Percentiles rank a stretch among this genome's conserved stretches.
Conservation (phyloP, 2,329 filamentous ascomycete genomes). For the Cytospora piceicola region DNA sequence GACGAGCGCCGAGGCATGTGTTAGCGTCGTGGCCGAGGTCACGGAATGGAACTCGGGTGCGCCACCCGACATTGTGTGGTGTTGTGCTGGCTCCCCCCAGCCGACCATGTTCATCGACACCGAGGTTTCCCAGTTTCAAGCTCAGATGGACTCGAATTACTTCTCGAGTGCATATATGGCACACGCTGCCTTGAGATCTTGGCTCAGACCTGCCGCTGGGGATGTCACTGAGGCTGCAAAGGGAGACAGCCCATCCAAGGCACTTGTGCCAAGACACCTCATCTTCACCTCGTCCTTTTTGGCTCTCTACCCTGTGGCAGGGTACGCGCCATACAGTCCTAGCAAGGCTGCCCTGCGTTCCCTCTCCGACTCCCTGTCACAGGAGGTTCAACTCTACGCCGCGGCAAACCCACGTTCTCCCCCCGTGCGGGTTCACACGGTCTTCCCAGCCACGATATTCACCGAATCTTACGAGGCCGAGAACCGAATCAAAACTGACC, state of each 20-base stretch:
- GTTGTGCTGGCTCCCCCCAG: constrained; percentile 66
- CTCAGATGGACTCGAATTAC: constrained; percentile 47
- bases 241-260: not conserved
- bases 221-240: not conserved
- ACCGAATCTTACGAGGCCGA: constrained; percentile 55
- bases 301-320: constrained; percentile 65
- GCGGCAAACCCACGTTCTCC: constrained; percentile 37
- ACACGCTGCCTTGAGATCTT: constrained; percentile 40
- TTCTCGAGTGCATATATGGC: constrained; percentile 46
- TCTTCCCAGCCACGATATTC: constrained; percentile 68
- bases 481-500: constrained; percentile 43
- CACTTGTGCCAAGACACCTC: constrained; percentile 54
- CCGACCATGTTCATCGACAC: constrained; percentile 46
- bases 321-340: constrained; percentile 68
- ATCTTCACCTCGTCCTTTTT: constrained; percentile 69
- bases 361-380: constrained; percentile 66
- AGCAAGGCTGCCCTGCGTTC: constrained; percentile 69
- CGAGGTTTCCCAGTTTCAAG: constrained; percentile 39
- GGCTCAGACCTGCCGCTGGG: constrained; percentile 33
- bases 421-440: constrained; percentile 61
- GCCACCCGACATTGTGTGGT: constrained; percentile 69
- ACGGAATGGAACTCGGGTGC: constrained; percentile 63
- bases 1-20: constrained; percentile 58
- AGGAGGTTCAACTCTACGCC: constrained; percentile 54
- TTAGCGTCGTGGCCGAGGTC: constrained; percentile 60